Conservation (phyloP, 768 basidiomycete genomes). For the Pleurotus djamor region DNA sequence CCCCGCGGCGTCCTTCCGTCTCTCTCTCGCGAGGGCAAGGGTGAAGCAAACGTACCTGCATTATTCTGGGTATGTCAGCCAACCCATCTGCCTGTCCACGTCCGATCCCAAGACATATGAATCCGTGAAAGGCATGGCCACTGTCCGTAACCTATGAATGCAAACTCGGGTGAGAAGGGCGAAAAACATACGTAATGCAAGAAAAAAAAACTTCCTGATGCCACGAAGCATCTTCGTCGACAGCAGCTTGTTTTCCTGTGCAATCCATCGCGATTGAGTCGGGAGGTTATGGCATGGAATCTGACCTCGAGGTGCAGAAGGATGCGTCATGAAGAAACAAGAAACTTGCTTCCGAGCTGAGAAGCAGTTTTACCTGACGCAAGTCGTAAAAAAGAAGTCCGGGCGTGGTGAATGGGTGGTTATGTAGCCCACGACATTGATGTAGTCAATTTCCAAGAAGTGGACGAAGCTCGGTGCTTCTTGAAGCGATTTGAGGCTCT, state of each 20-base stretch:
- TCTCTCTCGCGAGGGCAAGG: neutral
- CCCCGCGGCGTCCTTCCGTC: constrained; percentile 2
- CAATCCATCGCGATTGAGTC: constrained; percentile 4
- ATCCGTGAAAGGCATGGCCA: neutral
- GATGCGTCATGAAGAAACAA: neutral
- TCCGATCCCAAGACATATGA: neutral
- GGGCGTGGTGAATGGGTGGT: no score
- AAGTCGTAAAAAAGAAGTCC: no score
- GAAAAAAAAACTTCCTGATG: neutral
- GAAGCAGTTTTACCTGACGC: neutral
- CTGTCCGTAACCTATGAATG: neutral
- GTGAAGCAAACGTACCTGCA: neutral
- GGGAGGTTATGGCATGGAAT: neutral
- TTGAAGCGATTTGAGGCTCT: constrained; percentile 13
- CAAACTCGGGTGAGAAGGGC: neutral
- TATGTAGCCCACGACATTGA: no score
- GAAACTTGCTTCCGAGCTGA: neutral
- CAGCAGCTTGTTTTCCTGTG: neutral
- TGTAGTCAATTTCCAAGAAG: no score
- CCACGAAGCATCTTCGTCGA: neutral
- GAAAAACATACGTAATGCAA: neutral
- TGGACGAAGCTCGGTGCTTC: neutral
- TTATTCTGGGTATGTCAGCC: neutral
- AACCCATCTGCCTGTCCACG: neutral
- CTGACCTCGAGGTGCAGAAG: constrained; percentile 2